Percentiles rank a stretch among this genome's conserved stretches.
Evolutionary conservation across 2,329 filamentous ascomycete species (phyloP).

Genomic region (Aureobasidium mangrovei): DNA sequence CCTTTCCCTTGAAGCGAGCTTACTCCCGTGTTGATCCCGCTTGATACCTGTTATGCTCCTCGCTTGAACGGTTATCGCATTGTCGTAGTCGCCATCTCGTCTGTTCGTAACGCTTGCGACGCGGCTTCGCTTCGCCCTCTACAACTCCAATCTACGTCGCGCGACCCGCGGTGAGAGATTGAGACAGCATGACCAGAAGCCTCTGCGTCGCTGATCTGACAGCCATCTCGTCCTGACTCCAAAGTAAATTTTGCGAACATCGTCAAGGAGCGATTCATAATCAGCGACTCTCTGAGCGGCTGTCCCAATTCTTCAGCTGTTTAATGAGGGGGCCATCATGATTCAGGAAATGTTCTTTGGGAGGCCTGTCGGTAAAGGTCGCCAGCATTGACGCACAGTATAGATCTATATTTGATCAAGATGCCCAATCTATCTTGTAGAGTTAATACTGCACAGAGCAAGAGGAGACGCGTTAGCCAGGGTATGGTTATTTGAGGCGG

Average conservation of each 20-base stretch:
- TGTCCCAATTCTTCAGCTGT: not conserved
- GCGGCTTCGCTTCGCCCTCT: not conserved
- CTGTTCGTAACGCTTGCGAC: not conserved
- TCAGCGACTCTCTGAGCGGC: not conserved
- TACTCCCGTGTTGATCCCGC: too few relatives aligned
- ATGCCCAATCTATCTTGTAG: conserved; percentile 5
- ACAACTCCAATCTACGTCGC: not conserved
- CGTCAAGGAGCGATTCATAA: not conserved
- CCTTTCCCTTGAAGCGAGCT: too few relatives aligned
- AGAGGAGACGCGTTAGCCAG: not conserved
- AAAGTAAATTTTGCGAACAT: not conserved
- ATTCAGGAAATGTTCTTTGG: not conserved
- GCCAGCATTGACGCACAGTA: not conserved
- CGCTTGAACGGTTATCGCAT: too few relatives aligned
- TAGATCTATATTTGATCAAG: conserved; percentile 1
- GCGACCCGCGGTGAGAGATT: not conserved
- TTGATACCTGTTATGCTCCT: too few relatives aligned
- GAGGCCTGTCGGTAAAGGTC: not conserved
- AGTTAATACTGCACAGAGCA: not conserved
- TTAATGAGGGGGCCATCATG: not conserved
- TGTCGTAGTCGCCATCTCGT: not conserved
- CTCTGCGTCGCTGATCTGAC: not conserved
- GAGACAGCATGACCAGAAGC: not conserved
- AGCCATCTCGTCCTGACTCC: not conserved
- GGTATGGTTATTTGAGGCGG: not conserved